Evolutionary conservation across 2,329 filamentous ascomycete species (phyloP), one percentile per base, ranked within the genome.

Genomic region (Fusarium metavorans): DNA sequence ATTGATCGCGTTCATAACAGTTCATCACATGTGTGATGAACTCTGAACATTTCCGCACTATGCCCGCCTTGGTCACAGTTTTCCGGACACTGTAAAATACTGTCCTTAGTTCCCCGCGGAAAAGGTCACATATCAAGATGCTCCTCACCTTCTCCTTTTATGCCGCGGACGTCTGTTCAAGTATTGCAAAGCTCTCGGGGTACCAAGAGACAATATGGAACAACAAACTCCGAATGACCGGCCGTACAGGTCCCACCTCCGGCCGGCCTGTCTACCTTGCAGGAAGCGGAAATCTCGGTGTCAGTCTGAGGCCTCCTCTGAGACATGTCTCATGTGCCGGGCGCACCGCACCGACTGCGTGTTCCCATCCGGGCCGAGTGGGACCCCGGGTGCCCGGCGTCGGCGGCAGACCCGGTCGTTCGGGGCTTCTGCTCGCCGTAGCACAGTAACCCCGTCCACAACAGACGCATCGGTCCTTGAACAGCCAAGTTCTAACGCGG

Each of bases 201-300:
- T 39, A 13, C 32, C 6, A 9, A 56, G 23, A 39, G 25, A 25
- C 6, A 59, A 48, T 1, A 73, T 73, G 75, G 68, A 72, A 66
- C 68, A 59, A 25, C 63, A 64, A 16, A 52, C 20, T 39, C 68
- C 61, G 6, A 74, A 73, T 63, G 70, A 72, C 16, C 74, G 90
- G 52, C 90, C 90, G 4, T 92, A 92, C 77, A 84, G 90, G 68
- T 92, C 90, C 9, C 90, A 92, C 81, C 86, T 90, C 70, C 87
- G 88, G 43, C 89, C 90, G 59, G 90, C 90, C 10, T 92, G 90
- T 81, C 82, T 89, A 62, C 83, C 89, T 16, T 92, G 90, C 77
- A 86, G 90, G 63, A 87, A 87, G 69, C 86, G 90, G 69, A 92
- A 92, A 79, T 90, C 89, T 3, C 85, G 90, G 73, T 92, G 90